Percentiles rank a stretch among this genome's conserved stretches.
phyloP scores from a whole-genome alignment of 1,284 basidiomycete species.

The Ustilago curta region DNA sequence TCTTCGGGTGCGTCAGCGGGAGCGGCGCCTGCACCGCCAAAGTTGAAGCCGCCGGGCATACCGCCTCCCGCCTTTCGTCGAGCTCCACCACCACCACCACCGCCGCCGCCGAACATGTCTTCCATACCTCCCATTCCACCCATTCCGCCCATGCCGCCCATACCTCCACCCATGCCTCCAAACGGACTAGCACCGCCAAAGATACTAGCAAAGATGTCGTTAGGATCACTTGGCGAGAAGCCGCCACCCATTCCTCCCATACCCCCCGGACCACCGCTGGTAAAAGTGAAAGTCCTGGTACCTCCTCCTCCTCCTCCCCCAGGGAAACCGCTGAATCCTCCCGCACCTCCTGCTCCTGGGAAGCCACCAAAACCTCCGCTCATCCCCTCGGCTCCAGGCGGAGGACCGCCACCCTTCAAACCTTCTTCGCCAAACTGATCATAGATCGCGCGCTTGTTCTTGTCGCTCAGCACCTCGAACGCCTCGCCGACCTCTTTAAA shows the following conservation, averaged over 20 bases:
- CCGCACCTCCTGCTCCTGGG: conserved; percentile 32
- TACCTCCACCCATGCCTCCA: conserved; percentile 51
- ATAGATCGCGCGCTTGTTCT: conserved; percentile 90
- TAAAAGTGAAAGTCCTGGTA: conserved; percentile 57
- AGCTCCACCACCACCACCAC: conserved; percentile 39
- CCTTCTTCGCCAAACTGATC: conserved; percentile 98
- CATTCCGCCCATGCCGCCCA: conserved; percentile 62
- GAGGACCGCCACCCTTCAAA: conserved; percentile 76
- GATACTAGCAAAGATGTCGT: conserved; percentile 86
- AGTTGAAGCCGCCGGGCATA: conserved; percentile 18
- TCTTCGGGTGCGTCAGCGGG: conserved; percentile 8
- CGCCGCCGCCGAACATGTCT: conserved; percentile 57
- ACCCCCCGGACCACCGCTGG: conserved; percentile 31
- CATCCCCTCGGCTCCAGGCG: conserved; percentile 68
- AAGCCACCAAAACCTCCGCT: conserved; percentile 52
- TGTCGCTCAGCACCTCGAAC: conserved; percentile 93
- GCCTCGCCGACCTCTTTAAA: conserved; percentile 98
- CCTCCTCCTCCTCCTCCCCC: conserved; percentile 31
- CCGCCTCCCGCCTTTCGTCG: conserved; percentile 18
- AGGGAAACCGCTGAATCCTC: conserved; percentile 26
- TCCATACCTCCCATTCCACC: conserved; percentile 60
- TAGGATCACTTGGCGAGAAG: conserved; percentile 77
- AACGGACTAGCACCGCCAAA: conserved; percentile 62
- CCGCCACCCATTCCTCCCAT: conserved; percentile 54
- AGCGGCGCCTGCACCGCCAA: conserved; percentile 36